Conservation (phyloP, 345 rosid species). For the Gossypium longicalyx region DNA sequence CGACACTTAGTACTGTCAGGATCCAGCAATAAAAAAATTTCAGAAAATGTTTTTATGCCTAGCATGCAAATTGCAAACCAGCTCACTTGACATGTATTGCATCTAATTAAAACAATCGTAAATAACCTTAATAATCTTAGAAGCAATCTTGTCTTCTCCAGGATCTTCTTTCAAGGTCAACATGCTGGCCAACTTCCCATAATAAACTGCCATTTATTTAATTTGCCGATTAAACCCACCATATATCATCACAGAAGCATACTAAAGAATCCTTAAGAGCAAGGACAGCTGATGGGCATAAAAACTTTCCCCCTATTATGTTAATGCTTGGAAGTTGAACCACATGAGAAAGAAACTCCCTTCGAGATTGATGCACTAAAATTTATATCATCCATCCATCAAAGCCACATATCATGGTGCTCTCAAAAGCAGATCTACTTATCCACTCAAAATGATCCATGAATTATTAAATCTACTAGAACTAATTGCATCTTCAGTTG, state of each 20-base stretch:
- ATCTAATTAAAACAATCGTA: background rate
- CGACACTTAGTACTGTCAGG: background rate
- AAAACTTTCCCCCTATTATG: background rate
- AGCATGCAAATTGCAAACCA: background rate
- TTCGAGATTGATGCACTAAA: background rate
- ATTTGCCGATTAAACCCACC: background rate
- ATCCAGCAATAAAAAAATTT: no score
- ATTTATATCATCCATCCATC: background rate
- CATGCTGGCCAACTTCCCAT: slow-evolving; percentile 5
- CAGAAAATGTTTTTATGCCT: background rate
- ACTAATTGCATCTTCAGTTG: background rate
- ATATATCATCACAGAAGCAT: background rate
- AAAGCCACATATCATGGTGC: background rate
- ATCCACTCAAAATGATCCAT: background rate
- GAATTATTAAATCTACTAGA: background rate
- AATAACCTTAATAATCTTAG: background rate
- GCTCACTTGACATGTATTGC: background rate
- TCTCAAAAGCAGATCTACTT: background rate
- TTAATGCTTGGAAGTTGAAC: background rate
- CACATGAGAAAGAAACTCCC: background rate
- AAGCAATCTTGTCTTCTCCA: background rate
- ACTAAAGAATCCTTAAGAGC: background rate
- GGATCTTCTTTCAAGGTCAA: slow-evolving; percentile 3
- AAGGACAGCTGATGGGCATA: background rate
- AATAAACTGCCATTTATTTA: background rate